Base-by-base conservation (phyloP, 148 eudicot species). In the Dianthus caryophyllus region DNA sequence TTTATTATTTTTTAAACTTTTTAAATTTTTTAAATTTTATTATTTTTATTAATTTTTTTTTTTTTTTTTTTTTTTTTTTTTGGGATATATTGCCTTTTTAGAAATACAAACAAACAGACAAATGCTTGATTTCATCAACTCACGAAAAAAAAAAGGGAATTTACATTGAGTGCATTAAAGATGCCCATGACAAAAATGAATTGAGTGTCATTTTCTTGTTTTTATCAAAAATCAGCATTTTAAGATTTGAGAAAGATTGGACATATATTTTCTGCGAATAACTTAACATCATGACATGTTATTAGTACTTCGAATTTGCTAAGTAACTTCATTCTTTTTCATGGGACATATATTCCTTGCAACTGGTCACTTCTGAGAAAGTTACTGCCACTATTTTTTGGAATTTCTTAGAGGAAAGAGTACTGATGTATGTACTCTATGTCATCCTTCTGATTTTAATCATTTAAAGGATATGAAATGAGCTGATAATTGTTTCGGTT, bases 291-390 rank as follows among this genome's bases (percentile, higher is more conserved):
- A 49, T 30, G 65, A 69, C 56, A 59, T 60, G 25, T 46, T 30
- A 21, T 69, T 58, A 47, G 47, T 59, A 44, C 15, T 47, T 18
- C 25, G 51, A 69, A 29, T 20, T 68, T 57, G 16, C 22, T 21
- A 14, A 14, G 21, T 27, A 1, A 4, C 59, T 31, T 66, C 43
- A 33, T 2, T 22, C 71, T 52, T 33, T 54, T 48, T 15, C 31
- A 2, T 7, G 7, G 15, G 46, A 69, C 59, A 61, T 61, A 61
- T 50, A 62, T 71, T 71, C 73, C 47, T 62, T 20, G 30, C 61
- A 52, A 71, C 51, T 70, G 30, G 33, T 56, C 38, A 60, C 56
- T 59, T 47, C 57, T 27, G 17, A 26, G 59, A 70, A 61, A 70
- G 57, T 57, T 47, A 61, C 44, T 61, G 61, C 36, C 73, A 70